phyloP scores from a whole-genome alignment of 139 green algal genomes.

The Chara braunii region DNA sequence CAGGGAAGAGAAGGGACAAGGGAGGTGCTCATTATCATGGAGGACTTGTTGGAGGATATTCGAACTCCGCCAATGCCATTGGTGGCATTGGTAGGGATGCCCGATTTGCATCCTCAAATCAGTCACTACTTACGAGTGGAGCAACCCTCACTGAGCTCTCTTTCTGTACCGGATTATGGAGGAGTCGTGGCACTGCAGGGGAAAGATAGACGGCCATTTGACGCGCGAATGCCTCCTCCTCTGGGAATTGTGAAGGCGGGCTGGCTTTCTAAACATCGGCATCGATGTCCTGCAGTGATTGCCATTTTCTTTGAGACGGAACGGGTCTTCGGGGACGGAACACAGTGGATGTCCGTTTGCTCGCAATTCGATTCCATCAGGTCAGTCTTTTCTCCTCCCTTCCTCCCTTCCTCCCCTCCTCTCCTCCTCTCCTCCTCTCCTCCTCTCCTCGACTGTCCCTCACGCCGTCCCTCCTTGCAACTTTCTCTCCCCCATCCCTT shows the following conservation, averaged over 20 bases:
- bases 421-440: too few relatives aligned
- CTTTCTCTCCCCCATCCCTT: too few relatives aligned
- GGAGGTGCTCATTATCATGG: too few relatives aligned
- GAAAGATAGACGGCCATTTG: conserved; percentile 8
- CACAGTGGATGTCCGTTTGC: conserved; percentile 34
- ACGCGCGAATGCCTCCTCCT: conserved; percentile 7
- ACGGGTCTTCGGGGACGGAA: conserved; percentile 41
- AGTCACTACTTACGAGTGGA: neutral
- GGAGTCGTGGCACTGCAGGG: conserved; percentile 29
- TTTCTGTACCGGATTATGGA: conserved; percentile 15
- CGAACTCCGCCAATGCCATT: conserved; percentile 44
- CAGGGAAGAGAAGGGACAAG: too few relatives aligned
- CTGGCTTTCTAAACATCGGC: conserved; percentile 56
- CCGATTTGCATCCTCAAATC: conserved; percentile 32
- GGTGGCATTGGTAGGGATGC: conserved; percentile 42
- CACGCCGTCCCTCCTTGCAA: too few relatives aligned
- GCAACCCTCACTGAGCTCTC: conserved; percentile 4
- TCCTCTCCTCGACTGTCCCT: too few relatives aligned
- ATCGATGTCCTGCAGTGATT: conserved; percentile 42
- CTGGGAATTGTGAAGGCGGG: conserved; percentile 25
- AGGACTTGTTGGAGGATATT: conserved; percentile 33
- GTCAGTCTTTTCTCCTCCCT: conserved; percentile 10
- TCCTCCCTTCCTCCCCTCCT: too few relatives aligned
- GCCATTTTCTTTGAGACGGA: conserved; percentile 46
- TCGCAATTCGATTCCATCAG: conserved; percentile 42